Evolutionary conservation across 1,284 basidiomycete genomes (phyloP).

Genomic region (Golubevia pallescens): DNA sequence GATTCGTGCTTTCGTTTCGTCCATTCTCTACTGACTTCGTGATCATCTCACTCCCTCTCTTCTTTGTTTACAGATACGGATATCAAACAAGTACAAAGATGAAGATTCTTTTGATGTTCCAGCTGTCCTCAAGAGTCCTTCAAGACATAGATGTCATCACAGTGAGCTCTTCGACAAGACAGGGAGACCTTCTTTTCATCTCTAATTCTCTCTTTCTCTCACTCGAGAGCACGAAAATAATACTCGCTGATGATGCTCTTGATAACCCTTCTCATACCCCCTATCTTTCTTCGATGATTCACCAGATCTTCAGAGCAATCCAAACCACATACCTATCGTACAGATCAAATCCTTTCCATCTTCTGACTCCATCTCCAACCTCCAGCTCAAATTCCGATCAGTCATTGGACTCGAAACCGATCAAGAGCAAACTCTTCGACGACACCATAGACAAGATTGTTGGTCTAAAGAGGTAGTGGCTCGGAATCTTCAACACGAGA

Average conservation of each 20-base stretch:
- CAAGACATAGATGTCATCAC: constrained; percentile 11
- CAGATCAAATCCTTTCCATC: background rate
- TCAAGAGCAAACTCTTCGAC: background rate
- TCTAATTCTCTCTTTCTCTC: constrained; percentile 6
- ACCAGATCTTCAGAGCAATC: constrained; percentile 3
- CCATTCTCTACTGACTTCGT: too few species aligned
- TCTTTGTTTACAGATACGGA: constrained; percentile 14
- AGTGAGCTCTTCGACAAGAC: constrained; percentile 6
- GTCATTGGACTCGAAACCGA: background rate
- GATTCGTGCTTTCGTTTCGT: too few species aligned
- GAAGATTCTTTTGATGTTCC: constrained; percentile 18
- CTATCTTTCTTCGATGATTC: background rate
- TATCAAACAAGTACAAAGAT: constrained; percentile 14
- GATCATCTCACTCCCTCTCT: background rate
- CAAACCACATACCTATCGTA: background rate
- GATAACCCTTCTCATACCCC: background rate
- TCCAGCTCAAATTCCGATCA: background rate
- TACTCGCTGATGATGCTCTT: background rate
- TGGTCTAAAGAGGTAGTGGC: background rate
- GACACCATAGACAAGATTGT: background rate
- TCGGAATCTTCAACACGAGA: too few species aligned
- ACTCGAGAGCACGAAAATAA: background rate
- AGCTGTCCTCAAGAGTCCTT: constrained; percentile 4
- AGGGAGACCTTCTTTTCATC: constrained; percentile 2
- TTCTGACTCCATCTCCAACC: background rate